Percentiles rank a stretch among this genome's conserved stretches.
phyloP scores from a whole-genome alignment of 768 basidiomycete genomes.

The Pulveroboletus sp. region DNA sequence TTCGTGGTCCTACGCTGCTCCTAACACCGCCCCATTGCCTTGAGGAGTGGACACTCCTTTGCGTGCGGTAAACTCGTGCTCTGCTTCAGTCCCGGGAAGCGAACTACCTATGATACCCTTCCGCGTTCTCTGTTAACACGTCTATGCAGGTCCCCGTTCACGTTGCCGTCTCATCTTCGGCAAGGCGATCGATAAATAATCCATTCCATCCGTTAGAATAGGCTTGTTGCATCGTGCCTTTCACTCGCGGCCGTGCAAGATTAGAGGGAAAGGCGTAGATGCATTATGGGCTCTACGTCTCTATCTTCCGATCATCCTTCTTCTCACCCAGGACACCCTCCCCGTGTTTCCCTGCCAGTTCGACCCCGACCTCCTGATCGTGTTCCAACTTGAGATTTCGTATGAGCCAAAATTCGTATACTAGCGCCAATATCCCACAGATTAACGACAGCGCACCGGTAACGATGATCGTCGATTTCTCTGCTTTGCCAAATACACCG shows the following conservation, averaged over 20 bases:
- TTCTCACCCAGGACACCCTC: conserved; percentile 33
- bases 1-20: neutral
- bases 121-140: neutral
- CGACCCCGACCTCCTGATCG: conserved; percentile 37
- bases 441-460: conserved; percentile 37
- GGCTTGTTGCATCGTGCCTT: neutral
- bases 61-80: conserved; percentile 20
- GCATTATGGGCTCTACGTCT: neutral
- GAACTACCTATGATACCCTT: conserved; percentile 3
- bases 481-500: conserved; percentile 40
- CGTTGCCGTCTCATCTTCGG: neutral
- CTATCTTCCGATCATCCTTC: neutral
- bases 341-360: conserved; percentile 41
- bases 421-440: conserved; percentile 37
- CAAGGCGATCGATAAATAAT: neutral
- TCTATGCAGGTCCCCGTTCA: conserved; percentile 1
- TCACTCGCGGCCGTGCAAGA: neutral
- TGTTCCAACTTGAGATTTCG: conserved; percentile 42
- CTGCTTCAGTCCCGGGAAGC: conserved; percentile 3
- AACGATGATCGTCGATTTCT: conserved; percentile 45
- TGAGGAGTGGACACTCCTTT: conserved; percentile 14
- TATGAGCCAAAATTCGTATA: conserved; percentile 45
- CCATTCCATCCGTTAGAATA: neutral
- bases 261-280: neutral
- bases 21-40: conserved; percentile 18